Evolutionary conservation across 2,329 filamentous ascomycete species (phyloP).

Genomic region (Remersonia thermophila): DNA sequence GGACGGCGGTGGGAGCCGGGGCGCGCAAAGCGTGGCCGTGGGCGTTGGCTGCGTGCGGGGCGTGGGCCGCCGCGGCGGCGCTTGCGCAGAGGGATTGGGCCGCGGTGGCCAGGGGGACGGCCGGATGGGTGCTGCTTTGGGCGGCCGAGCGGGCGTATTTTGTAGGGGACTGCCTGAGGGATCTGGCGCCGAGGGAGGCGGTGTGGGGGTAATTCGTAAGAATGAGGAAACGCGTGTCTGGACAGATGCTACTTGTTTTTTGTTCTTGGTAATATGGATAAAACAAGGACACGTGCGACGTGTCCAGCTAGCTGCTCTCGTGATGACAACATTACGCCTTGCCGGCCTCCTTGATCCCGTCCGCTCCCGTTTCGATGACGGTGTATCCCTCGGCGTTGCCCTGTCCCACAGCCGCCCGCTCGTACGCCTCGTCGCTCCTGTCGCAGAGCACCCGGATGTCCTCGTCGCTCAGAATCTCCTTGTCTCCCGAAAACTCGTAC

Average conservation of each 20-base stretch:
- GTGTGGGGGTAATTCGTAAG: too few species aligned
- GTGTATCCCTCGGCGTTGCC: conserved; percentile 61
- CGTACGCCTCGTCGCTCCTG: conserved; percentile 48
- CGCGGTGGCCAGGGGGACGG: background rate
- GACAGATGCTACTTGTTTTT: too few species aligned
- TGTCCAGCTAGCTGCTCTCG: too few species aligned
- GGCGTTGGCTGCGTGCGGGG: background rate
- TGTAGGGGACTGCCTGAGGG: conserved; percentile 4
- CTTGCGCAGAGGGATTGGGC: background rate
- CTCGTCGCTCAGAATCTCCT: conserved; percentile 57
- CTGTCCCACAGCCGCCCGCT: conserved; percentile 63
- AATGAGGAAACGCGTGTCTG: too few species aligned
- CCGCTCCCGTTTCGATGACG: conserved; percentile 63
- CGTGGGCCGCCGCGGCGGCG: background rate
- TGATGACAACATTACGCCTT: background rate
- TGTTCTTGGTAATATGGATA: too few species aligned
- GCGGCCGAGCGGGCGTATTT: background rate
- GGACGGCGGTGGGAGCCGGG: background rate
- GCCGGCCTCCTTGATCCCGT: conserved; percentile 31
- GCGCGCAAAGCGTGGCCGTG: background rate
- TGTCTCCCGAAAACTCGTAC: conserved; percentile 45
- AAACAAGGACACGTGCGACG: too few species aligned
- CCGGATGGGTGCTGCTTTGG: background rate
- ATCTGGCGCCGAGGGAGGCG: background rate
- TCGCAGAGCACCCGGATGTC: conserved; percentile 69